Base-by-base conservation (phyloP, 495 filamentous ascomycete genomes). In the Xylaria flabelliformis region DNA sequence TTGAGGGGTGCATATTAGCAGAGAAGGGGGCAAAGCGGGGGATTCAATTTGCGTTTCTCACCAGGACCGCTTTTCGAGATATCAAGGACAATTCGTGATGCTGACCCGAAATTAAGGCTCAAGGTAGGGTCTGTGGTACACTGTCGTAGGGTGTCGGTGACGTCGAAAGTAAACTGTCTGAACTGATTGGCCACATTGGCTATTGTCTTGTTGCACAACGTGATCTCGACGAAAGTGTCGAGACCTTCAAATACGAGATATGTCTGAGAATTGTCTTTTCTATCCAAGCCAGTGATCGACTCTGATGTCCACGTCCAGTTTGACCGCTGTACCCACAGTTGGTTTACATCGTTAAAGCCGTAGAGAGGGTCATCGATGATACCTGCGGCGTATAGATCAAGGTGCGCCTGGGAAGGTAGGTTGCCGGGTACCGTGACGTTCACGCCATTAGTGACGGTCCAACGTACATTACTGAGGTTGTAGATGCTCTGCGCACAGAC, bases 181-280 rank as follows among this genome's bases (percentile, higher is more conserved):
- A 92, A 93, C 77, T 93, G 91, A 72, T 92, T 93, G 75, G 91
- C 85, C 0, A 91, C 91, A 2, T 84, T 83, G 4, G 86, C 91
- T n/a, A 93, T 84, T 62, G 82, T 75, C 46, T 89, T 77, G 0
- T 84, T 87, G 77, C 91, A 93, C 50, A 92, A 82, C 24, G 82
- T 79, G 39, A 93, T 86, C 21, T 87, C 86, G 26, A 89, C 82
- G 73, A 91, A 92, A 0, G 90, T 92, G 67, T 92, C 90, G 12
- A 91, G 82, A 6, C 90, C 90, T 72, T 92, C 86, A 76, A 92
- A 91, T 4, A 90, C 82, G 24, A 91, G 82, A 79, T 83, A 90
- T 1, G 85, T 88, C 15, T 36, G 70, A 17, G 73, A 65, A 36
- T 39, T 26, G 19, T 42, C 29, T 7, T 67, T 63, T 24, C 79